Base-by-base conservation (phyloP, 345 rosid species). In the Dipteronia sinensis region DNA sequence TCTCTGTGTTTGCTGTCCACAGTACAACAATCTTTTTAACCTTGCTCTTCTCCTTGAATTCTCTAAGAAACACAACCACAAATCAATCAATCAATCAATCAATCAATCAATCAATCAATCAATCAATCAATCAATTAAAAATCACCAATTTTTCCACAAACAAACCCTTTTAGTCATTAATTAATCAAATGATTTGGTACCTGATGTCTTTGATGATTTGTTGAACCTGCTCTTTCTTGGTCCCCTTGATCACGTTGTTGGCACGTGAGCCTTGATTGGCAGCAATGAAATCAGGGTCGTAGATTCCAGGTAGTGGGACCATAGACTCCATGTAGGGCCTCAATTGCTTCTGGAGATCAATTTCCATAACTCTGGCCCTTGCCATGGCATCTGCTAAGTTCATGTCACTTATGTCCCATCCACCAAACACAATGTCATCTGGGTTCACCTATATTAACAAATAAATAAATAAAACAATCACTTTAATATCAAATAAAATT, bases 1-100 rank as follows among this genome's bases (percentile, higher is more conserved):
- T 88, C 87, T 96, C 98, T 7, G 98, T 96, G 94, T 96, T 96
- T 23, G 99, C 99, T 13, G 99, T 96, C 99, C 99, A 96, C 63
- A 96, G 84, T 74, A 96, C 97, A 78, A 96, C 98, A 23, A 94
- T 89, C 81, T 76, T 96, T 69, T 96, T 97, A 86, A 96, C 97
- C 86, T 88, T 87, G 85, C 34, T 94, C 42, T 84, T 87, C 90
- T 89, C 92, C 91, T 94, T 94, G 58, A 96, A 96, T 78, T 96
- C 97, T 90, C 98, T 96, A 64, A n/a, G 73, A 63, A 56, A 75
- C 29, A 64, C 67, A 31, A 31, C 38, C 38, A 69, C 4, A 40
- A 80, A 2, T 74, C 42, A 61, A 22, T 42, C 4, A 64, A 16
- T 23, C 64, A 71, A 59, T 47, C 34, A 74, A 58, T 71, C n/a